Percentiles rank a stretch among this genome's conserved stretches.
Evolutionary conservation across 257 asterid genomes (phyloP).

Genomic region (Phtheirospermum japonicum): DNA sequence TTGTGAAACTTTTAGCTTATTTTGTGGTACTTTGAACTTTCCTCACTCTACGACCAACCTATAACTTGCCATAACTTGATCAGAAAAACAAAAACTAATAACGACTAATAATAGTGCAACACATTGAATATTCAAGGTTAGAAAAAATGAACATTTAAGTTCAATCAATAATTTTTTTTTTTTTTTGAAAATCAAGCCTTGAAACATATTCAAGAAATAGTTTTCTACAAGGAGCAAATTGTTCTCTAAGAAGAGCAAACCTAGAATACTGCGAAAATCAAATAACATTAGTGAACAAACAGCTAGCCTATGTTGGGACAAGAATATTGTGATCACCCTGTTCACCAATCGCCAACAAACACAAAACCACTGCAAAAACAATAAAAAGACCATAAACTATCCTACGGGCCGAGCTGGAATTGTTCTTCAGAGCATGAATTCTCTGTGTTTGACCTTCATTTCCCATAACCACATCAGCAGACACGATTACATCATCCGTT

Average conservation of each 20-base stretch:
- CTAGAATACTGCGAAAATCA: neutral
- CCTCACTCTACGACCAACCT: too few species aligned
- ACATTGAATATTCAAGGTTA: too few species aligned
- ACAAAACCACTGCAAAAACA: constrained; percentile 31
- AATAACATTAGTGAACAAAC: neutral
- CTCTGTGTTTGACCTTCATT: constrained; percentile 27
- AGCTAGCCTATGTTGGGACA: constrained; percentile 62
- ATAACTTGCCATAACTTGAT: too few species aligned
- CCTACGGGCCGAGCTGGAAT: constrained; percentile 14
- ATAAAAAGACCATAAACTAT: constrained; percentile 31
- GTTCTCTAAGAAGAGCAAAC: neutral
- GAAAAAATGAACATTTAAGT: too few species aligned
- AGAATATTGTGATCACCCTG: constrained; percentile 37
- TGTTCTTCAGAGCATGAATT: constrained; percentile 23
- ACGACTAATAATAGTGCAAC: too few species aligned
- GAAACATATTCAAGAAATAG: neutral
- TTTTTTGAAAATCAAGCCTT: constrained; percentile 13
- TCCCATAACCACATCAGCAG: constrained; percentile 22
- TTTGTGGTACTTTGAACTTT: too few species aligned
- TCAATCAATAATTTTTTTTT: too few species aligned
- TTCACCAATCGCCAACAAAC: constrained; percentile 43
- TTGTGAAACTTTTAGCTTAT: too few species aligned
- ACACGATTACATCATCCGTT: constrained; percentile 40
- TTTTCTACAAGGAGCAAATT: constrained; percentile 16
- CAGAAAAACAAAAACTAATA: too few species aligned